Evolutionary conservation across 805 yeast species (phyloP), one percentile per base, ranked within the genome.

Genomic region (Metschnikowia vanudenii): DNA sequence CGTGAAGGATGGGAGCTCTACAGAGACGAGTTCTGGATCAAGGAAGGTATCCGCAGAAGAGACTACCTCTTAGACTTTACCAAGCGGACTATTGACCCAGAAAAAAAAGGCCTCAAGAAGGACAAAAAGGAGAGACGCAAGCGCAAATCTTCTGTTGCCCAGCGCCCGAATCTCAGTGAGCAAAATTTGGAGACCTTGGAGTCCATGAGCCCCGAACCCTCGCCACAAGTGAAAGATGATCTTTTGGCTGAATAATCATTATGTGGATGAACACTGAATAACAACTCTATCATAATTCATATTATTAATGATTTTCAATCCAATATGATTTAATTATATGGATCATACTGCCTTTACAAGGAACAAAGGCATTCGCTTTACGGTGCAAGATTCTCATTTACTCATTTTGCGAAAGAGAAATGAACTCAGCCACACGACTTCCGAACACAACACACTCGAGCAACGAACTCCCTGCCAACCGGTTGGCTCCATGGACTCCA

Each of bases 1-100:
- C 76, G 97, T 52, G 97, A 91, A 63, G 91, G 89, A 9, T 92
- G 99, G 98, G 99, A 92, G 59, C 65, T 89, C 34, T 92, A 91
- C 59, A 69, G 99, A 49, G 88, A 87, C 55, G 97, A 91, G 62
- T 94, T 90, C 61, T 94, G 98, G 97, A 80, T 82, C 18, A 76
- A 85, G 55, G 96, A 90, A 62, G 87, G 88, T 1, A 79, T 81
- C 2, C 75, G 89, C 54, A 70, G 90, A 52, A 55, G 77, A 17
- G 63, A 67, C 28, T 58, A 59, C 31, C 54, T 71, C 53, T 52
- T 72, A 51, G 62, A 64, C 28, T 72, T 71, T 44, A 49, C 51
- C 19, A 43, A 39, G 29, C 39, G 41, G 2, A 28, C 14, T 16
- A 28, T 33, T 22, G 49, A 38, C 38, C 13, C 19, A 5, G 45